phyloP scores from a whole-genome alignment of 371 early-diverging fungal species.

The Cokeromyces recurvatus region DNA sequence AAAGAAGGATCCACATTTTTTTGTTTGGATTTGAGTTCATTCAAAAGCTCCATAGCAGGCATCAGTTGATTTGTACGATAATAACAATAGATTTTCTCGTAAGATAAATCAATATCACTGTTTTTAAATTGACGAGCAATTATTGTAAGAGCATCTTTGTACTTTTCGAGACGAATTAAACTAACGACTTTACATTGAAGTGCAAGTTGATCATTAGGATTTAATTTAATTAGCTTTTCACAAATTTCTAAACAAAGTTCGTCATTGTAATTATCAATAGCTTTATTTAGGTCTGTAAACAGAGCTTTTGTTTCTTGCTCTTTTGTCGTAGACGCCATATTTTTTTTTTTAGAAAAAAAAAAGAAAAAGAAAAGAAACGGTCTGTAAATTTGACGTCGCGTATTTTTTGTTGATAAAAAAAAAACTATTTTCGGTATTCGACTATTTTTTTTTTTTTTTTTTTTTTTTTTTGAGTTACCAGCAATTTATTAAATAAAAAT shows the following conservation, averaged over 20 bases:
- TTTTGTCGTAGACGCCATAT: constrained; percentile 13
- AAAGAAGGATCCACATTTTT: constrained; percentile 28
- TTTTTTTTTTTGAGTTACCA: too few relatives aligned
- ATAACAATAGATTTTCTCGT: constrained; percentile 70
- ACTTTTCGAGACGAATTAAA: constrained; percentile 65
- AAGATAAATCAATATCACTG: constrained; percentile 40
- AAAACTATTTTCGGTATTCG: too few relatives aligned
- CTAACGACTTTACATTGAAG: constrained; percentile 64
- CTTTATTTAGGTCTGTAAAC: constrained; percentile 26
- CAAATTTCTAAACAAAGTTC: constrained; percentile 30
- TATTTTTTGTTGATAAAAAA: too few relatives aligned
- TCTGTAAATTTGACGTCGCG: too few relatives aligned
- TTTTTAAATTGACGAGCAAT: constrained; percentile 44
- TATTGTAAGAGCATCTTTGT: constrained; percentile 56
- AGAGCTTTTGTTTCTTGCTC: constrained; percentile 27
- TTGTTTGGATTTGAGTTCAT: constrained; percentile 26
- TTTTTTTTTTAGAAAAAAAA: too few relatives aligned
- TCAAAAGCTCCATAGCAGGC: constrained; percentile 52
- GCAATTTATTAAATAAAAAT: too few relatives aligned
- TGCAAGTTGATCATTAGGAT: constrained; percentile 48
- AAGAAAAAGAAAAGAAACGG: too few relatives aligned
- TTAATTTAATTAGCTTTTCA: constrained; percentile 43
- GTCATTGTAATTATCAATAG: constrained; percentile 32
- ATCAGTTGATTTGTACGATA: constrained; percentile 62
- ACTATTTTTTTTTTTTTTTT: too few relatives aligned